Percentiles rank a stretch among this genome's conserved stretches.
These are phyloP conservation scores for Erodium trifolium DNA, from an alignment of 441 rosid species.

Conservation along the genomic window DNA sequence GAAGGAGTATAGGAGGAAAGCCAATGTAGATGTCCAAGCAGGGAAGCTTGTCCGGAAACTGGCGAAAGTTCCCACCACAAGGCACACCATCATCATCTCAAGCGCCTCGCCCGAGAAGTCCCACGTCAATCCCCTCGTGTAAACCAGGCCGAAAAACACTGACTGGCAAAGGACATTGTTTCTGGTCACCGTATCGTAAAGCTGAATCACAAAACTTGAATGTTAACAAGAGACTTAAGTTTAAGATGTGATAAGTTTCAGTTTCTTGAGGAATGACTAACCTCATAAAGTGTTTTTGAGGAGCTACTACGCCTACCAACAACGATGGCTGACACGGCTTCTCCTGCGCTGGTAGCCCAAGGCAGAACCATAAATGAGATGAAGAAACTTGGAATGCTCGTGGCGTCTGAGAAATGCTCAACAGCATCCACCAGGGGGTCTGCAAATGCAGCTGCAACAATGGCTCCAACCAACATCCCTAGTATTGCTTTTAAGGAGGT, in stretches of 20 bases:
- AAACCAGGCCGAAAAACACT: conserved; percentile 77
- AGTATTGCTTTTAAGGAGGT: conserved; percentile 54
- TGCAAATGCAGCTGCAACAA: conserved; percentile 82
- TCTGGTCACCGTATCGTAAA: conserved; percentile 82
- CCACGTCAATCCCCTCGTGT: conserved; percentile 70
- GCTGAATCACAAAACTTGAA: conserved; percentile 36
- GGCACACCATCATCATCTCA: conserved; percentile 65
- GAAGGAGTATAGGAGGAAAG: conserved; percentile 67
- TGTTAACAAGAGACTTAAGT: too few relatives aligned
- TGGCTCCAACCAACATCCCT: conserved; percentile 58
- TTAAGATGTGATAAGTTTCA: too few relatives aligned
- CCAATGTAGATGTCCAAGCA: conserved; percentile 64
- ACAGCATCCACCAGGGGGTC: conserved; percentile 91
- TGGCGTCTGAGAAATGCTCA: conserved; percentile 76
- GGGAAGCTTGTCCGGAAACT: conserved; percentile 82
- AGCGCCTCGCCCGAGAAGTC: conserved; percentile 80
- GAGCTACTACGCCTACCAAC: conserved; percentile 68
- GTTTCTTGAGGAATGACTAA: conserved; percentile 18
- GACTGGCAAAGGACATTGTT: conserved; percentile 78
- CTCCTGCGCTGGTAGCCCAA: conserved; percentile 88
- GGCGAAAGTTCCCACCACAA: conserved; percentile 64
- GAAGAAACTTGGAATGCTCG: conserved; percentile 87
- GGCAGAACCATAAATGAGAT: conserved; percentile 86
- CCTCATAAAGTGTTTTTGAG: conserved; percentile 88
- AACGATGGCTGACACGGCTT: conserved; percentile 83